Evolutionary conservation across 768 basidiomycete species (phyloP).

Genomic region (Trametes sanguinea): DNA sequence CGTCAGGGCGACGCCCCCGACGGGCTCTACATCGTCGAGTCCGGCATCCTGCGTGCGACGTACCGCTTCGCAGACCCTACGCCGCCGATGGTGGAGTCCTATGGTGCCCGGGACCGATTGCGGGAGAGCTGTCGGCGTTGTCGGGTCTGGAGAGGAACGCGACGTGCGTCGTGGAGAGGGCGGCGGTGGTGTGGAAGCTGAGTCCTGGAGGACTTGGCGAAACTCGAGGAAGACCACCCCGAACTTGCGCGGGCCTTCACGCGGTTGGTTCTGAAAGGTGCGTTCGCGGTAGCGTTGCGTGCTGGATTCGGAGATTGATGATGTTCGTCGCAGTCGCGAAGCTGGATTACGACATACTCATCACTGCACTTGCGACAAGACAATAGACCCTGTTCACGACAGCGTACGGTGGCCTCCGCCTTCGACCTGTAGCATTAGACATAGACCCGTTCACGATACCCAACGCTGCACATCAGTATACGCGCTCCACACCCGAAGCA

Average conservation of each 20-base stretch:
- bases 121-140: conserved; percentile 87
- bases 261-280: conserved; percentile 74
- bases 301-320: conserved; percentile 21
- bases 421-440: conserved; percentile 11
- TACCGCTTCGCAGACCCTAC: conserved; percentile 75
- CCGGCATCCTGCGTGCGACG: conserved; percentile 80
- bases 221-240: conserved; percentile 69
- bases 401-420: too few relatives aligned
- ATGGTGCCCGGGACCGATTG: conserved; percentile 94
- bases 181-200: conserved; percentile 82
- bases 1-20: conserved; percentile 72
- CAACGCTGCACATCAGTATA: background rate
- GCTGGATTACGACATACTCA: conserved; percentile 61
- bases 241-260: conserved; percentile 65
- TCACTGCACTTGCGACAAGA: conserved; percentile 55
- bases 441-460: conserved; percentile 13
- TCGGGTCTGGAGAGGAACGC: conserved; percentile 82
- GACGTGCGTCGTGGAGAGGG: conserved; percentile 78
- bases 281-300: background rate
- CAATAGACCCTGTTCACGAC: conserved; percentile 5
- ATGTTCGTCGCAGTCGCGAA: conserved; percentile 51
- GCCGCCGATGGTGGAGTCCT: conserved; percentile 75
- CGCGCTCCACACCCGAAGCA: too few relatives aligned
- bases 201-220: conserved; percentile 55
- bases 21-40: conserved; percentile 87